Percentiles rank a stretch among this genome's conserved stretches.
Evolutionary conservation across 2,329 filamentous ascomycete genomes (phyloP).

Genomic region (Pseudopithomyces maydicus): DNA sequence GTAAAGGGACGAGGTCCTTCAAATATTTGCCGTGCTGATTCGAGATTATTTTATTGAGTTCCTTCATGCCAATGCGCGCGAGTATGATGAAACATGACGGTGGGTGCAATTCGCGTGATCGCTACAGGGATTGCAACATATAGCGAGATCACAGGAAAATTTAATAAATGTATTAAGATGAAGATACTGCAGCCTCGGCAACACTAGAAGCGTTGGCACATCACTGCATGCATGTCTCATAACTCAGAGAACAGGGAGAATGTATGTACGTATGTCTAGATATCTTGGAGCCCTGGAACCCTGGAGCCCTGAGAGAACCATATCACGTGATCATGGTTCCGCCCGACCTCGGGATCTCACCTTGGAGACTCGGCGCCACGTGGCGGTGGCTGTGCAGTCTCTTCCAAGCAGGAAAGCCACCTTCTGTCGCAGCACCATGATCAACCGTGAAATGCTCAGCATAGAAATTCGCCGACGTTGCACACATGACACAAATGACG

Average conservation of each 20-base stretch:
- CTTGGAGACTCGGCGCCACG: constrained; percentile 1
- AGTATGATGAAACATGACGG: neutral
- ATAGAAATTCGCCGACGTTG: neutral
- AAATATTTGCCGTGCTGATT: neutral
- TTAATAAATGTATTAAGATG: neutral
- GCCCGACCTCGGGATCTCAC: neutral
- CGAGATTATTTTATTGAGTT: neutral
- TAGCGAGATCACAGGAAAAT: neutral
- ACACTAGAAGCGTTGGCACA: no score
- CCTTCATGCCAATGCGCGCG: neutral
- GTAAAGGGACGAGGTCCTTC: neutral
- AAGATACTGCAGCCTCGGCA: neutral
- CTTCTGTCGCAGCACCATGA: neutral
- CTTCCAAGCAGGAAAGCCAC: neutral
- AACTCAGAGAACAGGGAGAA: no score
- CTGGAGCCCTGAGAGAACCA: no score
- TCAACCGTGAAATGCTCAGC: neutral
- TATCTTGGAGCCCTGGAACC: neutral
- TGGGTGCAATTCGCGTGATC: neutral
- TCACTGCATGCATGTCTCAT: no score
- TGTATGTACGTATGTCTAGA: no score
- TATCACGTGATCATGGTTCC: no score
- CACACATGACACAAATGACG: constrained; percentile 11
- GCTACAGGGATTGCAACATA: neutral
- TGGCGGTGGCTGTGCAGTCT: constrained; percentile 10